Conservation (phyloP, 2,329 filamentous ascomycete genomes). For the Aspergillus persii region DNA sequence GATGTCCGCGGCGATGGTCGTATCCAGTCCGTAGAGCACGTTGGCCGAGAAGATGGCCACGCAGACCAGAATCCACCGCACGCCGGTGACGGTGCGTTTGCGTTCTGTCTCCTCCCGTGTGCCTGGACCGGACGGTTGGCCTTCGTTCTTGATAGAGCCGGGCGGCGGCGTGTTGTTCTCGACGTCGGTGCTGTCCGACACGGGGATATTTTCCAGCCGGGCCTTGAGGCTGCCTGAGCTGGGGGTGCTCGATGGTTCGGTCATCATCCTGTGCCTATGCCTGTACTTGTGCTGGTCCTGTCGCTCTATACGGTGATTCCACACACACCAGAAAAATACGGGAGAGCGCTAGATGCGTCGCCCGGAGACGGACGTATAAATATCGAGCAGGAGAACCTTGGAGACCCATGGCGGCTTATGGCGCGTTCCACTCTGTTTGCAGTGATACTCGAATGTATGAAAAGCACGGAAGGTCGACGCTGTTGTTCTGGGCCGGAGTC, state of each 20-base stretch:
- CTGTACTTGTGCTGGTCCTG: not conserved
- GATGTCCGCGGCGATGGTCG: constrained; percentile 52
- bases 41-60: constrained; percentile 38
- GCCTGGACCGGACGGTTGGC: not conserved
- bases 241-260: not conserved
- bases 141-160: not conserved
- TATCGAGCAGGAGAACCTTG: not conserved
- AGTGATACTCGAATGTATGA: too few relatives aligned
- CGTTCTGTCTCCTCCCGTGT: not conserved
- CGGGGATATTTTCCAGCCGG: not conserved
- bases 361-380: not conserved
- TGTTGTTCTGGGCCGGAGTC: too few relatives aligned
- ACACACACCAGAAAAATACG: not conserved
- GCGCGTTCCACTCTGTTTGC: not conserved
- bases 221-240: not conserved
- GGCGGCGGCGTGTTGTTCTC: not conserved
- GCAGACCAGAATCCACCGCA: constrained; percentile 19
- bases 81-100: constrained; percentile 3
- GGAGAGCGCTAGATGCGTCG: not conserved
- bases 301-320: not conserved
- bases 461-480: too few relatives aligned
- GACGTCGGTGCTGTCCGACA: not conserved
- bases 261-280: not conserved
- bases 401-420: not conserved
- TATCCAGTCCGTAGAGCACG: constrained; percentile 38